Evolutionary conservation across 2,329 filamentous ascomycete genomes (phyloP).

Genomic region (Phialophora macrospora): DNA sequence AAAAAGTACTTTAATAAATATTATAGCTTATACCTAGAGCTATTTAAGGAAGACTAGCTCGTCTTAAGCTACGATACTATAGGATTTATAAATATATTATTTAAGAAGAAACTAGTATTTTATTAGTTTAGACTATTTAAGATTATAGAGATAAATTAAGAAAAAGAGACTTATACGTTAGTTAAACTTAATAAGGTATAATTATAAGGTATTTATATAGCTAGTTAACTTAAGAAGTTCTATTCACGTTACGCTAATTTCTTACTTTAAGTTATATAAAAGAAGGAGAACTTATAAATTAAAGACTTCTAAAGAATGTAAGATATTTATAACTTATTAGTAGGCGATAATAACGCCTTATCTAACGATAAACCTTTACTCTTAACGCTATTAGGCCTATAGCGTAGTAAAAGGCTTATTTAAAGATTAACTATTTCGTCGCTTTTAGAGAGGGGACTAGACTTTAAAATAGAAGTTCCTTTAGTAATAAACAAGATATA

Average conservation of each 20-base stretch:
- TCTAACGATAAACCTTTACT: too few species aligned
- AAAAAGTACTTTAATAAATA: constrained; percentile 3
- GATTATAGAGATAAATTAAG: too few species aligned
- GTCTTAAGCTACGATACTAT: constrained; percentile 2
- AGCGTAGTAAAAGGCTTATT: background rate
- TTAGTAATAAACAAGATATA: background rate
- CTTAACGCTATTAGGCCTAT: background rate
- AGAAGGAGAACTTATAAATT: background rate
- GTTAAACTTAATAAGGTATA: too few species aligned
- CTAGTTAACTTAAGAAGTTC: constrained; percentile 2
- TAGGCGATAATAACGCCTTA: too few species aligned
- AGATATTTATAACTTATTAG: background rate
- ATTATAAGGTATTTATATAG: too few species aligned
- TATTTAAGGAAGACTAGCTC: background rate
- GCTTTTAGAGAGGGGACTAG: background rate
- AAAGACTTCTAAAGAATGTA: background rate
- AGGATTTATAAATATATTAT: constrained; percentile 7
- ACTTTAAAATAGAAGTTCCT: background rate
- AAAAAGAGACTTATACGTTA: too few species aligned
- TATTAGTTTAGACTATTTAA: too few species aligned
- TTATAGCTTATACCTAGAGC: constrained; percentile 2
- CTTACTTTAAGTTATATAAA: background rate
- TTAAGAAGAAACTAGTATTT: too few species aligned
- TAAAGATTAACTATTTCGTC: background rate
- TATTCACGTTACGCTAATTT: background rate